These are phyloP conservation scores for Zymoseptoria ardabiliae DNA, from an alignment of 2,329 filamentous ascomycete species.

Conservation along the genomic window DNA sequence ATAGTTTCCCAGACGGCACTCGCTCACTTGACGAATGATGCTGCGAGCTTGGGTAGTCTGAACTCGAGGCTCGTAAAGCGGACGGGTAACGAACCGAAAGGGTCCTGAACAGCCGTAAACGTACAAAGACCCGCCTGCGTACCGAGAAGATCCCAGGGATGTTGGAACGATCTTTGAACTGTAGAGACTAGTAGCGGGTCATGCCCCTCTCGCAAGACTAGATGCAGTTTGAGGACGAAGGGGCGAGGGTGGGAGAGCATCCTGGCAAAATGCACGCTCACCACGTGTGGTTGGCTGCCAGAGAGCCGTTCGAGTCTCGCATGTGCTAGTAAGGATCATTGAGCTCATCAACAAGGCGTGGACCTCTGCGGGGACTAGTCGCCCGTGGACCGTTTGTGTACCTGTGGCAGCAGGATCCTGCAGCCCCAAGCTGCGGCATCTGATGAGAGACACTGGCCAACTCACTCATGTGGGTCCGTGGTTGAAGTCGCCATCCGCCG, in stretches of 20 bases:
- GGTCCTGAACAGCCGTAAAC: slow-evolving; percentile 15
- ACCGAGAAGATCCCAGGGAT: slow-evolving; percentile 19
- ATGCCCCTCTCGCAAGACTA: slow-evolving; percentile 26
- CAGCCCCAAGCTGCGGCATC: background rate
- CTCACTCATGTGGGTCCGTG: background rate
- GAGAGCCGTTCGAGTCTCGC: slow-evolving; percentile 23
- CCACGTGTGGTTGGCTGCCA: slow-evolving; percentile 26
- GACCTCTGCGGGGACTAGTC: slow-evolving; percentile 25
- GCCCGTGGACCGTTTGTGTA: slow-evolving; percentile 21
- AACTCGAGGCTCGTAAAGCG: slow-evolving; percentile 12
- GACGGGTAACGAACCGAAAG: slow-evolving; percentile 14
- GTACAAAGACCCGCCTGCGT: slow-evolving; percentile 20
- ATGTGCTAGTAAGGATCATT: slow-evolving; percentile 20
- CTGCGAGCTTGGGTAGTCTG: slow-evolving; percentile 7
- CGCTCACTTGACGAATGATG: slow-evolving; percentile 1
- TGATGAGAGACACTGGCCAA: slow-evolving; percentile 12
- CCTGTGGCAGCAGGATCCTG: slow-evolving; percentile 16
- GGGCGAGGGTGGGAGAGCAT: slow-evolving; percentile 17
- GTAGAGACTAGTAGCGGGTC: slow-evolving; percentile 18
- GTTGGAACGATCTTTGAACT: slow-evolving; percentile 19
- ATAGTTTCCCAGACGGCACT: background rate
- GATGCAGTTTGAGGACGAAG: slow-evolving; percentile 26
- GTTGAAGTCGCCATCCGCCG: background rate
- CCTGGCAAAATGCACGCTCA: slow-evolving; percentile 21
- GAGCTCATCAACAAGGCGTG: slow-evolving; percentile 15